Evolutionary conservation across 23 red algal genomes (phyloP), one percentile per base, ranked within the genome.

Genomic region (Gracilaria domingensis): DNA sequence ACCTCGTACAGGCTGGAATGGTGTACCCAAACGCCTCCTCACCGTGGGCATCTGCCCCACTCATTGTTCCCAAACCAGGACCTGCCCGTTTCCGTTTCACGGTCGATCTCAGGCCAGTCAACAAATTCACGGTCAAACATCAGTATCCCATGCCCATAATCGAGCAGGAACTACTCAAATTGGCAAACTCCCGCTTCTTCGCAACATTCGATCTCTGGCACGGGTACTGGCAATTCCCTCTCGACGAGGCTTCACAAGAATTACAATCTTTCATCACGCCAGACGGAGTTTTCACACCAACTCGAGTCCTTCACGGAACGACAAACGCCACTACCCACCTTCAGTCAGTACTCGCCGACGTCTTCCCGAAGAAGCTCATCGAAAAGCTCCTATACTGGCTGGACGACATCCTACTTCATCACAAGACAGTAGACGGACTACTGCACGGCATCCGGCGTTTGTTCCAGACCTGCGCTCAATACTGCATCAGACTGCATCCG

Each of bases 61-160:
- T n/a, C n/a, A n/a, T n/a, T n/a, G n/a, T n/a, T n/a, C n/a, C n/a
- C n/a, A n/a, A n/a, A n/a, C n/a, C 62, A 11, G 39, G 34, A 39
- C 65, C 84, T 8, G 24, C 9, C 3, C 48, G 25, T 25, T 88
- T 88, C 13, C 62, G 38, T 18, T 88, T 88, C 67, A 75, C 26
- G 5, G 16, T 84, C 20, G 81, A 84, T 45, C 81, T 84, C 13
- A 21, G 81, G 3, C 26, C 33, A 8, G n/a, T 67, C 23, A 66
- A 67, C 32, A 17, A 14, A 7, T 25, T 28, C 32, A 84, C 50
- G 13, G 33, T 75, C 24, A 48, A 73, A 23, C 67, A 75, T 57
- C 44, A 56, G 53, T 88, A 57, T 55, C 84, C 69, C 65, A 88
- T 75, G 40, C 84, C 32, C 6, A 88, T 75, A 12, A 45, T 88